phyloP scores from a whole-genome alignment of 2,329 filamentous ascomycete genomes.

The Polytolypa hystricis region DNA sequence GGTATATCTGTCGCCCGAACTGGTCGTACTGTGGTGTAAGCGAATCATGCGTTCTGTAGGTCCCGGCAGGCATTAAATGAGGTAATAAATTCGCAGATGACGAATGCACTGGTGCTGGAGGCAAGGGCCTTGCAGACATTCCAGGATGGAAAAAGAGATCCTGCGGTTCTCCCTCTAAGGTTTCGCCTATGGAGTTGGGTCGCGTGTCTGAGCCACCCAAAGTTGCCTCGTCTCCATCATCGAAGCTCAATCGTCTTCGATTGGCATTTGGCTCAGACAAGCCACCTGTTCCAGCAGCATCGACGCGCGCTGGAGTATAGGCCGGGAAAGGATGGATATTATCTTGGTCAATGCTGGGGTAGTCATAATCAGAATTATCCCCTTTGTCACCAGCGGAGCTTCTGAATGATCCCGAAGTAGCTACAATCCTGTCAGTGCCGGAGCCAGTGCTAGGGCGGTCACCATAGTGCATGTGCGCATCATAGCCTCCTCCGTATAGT shows the following conservation, averaged over 20 bases:
- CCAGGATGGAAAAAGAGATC: constrained; percentile 93
- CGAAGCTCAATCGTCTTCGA: constrained; percentile 67
- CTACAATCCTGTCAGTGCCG: constrained; percentile 4
- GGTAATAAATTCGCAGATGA: constrained; percentile 37
- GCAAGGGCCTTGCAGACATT: constrained; percentile 49
- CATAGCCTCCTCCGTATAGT: constrained; percentile 61
- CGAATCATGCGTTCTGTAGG: constrained; percentile 44
- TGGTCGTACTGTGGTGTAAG: constrained; percentile 29
- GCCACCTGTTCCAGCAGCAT: constrained; percentile 84
- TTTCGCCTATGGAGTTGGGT: constrained; percentile 47
- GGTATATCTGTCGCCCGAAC: constrained; percentile 27
- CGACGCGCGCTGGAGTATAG: constrained; percentile 58
- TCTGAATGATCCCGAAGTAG: constrained; percentile 7
- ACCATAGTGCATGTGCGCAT: constrained; percentile 50
- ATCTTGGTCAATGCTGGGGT: constrained; percentile 36
- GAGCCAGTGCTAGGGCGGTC: constrained; percentile 12
- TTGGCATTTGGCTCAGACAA: constrained; percentile 60
- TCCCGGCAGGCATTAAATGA: constrained; percentile 44
- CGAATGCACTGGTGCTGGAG: constrained; percentile 51
- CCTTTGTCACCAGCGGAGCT: constrained; percentile 12
- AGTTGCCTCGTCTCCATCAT: constrained; percentile 74
- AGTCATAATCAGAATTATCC: constrained; percentile 25
- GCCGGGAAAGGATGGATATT: constrained; percentile 47
- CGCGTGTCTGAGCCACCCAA: constrained; percentile 42
- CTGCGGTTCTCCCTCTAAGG: constrained; percentile 61